These are phyloP conservation scores for Fusarium oligoseptatum DNA, from an alignment of 2,329 filamentous ascomycete species.

Conservation along the genomic window DNA sequence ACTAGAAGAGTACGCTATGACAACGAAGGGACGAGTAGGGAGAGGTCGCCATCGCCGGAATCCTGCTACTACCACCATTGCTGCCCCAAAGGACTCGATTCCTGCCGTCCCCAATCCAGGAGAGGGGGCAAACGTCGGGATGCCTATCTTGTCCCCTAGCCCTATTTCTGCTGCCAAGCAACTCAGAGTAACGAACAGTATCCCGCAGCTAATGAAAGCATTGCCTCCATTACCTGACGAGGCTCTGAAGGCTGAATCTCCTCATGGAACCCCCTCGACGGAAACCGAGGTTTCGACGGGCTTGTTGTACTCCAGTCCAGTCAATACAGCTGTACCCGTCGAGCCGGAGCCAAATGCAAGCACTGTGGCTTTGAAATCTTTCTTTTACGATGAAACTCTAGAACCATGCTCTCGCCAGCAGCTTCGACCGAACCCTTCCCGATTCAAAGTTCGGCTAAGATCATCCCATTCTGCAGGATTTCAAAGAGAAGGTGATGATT, in stretches of 20 bases:
- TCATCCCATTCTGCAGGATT: slow-evolving; percentile 31
- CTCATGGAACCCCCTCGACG: not conserved
- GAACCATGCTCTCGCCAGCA: not conserved
- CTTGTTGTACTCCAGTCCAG: slow-evolving; percentile 29
- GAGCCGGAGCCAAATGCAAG: slow-evolving; percentile 4
- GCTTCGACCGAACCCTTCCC: slow-evolving; percentile 33
- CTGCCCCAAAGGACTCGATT: slow-evolving; percentile 11
- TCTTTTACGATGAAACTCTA: not conserved
- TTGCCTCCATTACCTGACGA: slow-evolving; percentile 60
- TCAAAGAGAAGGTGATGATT: slow-evolving; percentile 13
- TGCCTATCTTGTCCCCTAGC: slow-evolving; percentile 59
- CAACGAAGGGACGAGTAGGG: not conserved
- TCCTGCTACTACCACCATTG: slow-evolving; percentile 42
- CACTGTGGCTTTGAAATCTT: not conserved
- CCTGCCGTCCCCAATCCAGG: not conserved
- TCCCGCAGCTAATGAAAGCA: slow-evolving; percentile 66
- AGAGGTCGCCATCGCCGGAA: slow-evolving; percentile 45
- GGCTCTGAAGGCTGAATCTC: slow-evolving; percentile 11
- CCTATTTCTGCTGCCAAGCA: slow-evolving; percentile 62
- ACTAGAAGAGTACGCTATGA: not conserved
- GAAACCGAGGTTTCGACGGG: slow-evolving; percentile 20
- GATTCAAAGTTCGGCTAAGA: slow-evolving; percentile 49
- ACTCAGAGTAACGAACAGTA: slow-evolving; percentile 62
- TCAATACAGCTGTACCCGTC: slow-evolving; percentile 5
- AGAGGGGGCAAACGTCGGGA: slow-evolving; percentile 25